Evolutionary conservation across 768 basidiomycete genomes (phyloP), one percentile per base, ranked within the genome.

Genomic region (Mycena crocata): DNA sequence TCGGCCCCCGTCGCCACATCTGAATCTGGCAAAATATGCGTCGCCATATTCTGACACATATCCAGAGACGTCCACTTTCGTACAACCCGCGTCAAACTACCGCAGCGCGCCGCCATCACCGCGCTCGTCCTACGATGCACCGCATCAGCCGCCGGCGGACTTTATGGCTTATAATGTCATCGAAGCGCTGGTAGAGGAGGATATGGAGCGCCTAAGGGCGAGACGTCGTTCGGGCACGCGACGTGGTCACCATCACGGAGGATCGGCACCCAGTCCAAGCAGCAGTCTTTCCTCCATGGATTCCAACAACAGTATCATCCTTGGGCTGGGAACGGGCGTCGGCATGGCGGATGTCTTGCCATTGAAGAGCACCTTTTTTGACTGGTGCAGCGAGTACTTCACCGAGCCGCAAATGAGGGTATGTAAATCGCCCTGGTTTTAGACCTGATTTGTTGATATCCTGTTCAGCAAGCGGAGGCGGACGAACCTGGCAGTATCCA

Each of bases 371-470:
- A 84, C 88, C 12, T 97, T 94, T 80, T 99, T 92, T 75, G 97
- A 98, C 74, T 98, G 95, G 94, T 95, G 95, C 65, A 88, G 89
- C 73, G 96, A 99, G 75, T 99, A 99, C 76, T 99, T 98, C 82
- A 95, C 93, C 68, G 96, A 98, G 76, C 95, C 97, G 4, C 98
- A 99, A 78, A 99, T 99, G 97, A 91, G 95, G 84, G 96, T 97
- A 76, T 73, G 89, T 72, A 7, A 17, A 35, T 42, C 30, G 23
- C 64, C 34, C 37, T 44, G 13, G 17, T 37, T 59, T 17, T 51
- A 45, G 51, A n/a, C 44, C 2, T 42, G 19, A 15, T 17, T 46
- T 74, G 64, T 64, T 70, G n/a, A 67, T 54, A 63, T 34, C 3
- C 52, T 28, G 68, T 34, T 56, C 3, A 96, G 96, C 93, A 95